Conservation (phyloP, 2,329 filamentous ascomycete genomes). For the Colletotrichum noveboracense region DNA sequence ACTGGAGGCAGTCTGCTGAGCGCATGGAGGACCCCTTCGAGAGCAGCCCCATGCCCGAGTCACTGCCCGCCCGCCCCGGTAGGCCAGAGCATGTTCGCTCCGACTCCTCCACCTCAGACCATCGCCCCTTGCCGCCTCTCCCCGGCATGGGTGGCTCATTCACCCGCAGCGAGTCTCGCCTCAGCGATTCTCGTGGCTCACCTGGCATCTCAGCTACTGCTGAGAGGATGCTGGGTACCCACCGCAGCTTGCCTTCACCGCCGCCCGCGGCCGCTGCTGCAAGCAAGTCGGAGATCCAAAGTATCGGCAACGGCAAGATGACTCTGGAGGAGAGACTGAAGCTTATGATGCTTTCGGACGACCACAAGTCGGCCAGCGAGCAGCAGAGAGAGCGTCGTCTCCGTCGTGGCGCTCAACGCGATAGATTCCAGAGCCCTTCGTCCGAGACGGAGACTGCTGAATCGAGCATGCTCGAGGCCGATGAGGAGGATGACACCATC, state of each 20-base stretch:
- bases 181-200: slow-evolving; percentile 61
- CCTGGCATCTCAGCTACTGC: slow-evolving; percentile 72
- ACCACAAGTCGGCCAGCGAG: slow-evolving; percentile 65
- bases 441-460: slow-evolving; percentile 41
- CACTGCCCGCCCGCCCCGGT: slow-evolving; percentile 43
- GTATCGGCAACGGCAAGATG: slow-evolving; percentile 77
- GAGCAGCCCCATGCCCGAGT: slow-evolving; percentile 70
- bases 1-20: slow-evolving; percentile 74
- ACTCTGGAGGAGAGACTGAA: slow-evolving; percentile 84
- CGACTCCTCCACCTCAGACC: slow-evolving; percentile 76
- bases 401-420: slow-evolving; percentile 63
- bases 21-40: slow-evolving; percentile 71
- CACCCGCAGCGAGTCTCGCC: slow-evolving; percentile 51
- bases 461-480: slow-evolving; percentile 35
- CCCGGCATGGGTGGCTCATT: slow-evolving; percentile 62
- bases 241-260: slow-evolving; percentile 74
- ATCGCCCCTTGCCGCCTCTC: slow-evolving; percentile 85
- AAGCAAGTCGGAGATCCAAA: slow-evolving; percentile 80
- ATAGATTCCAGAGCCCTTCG: slow-evolving; percentile 51
- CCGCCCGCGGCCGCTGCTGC: slow-evolving; percentile 71
- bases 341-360: slow-evolving; percentile 85
- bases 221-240: slow-evolving; percentile 71
- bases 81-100: slow-evolving; percentile 66
- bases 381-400: slow-evolving; percentile 73
- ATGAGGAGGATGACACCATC: slow-evolving; percentile 64